Conservation (phyloP, 768 basidiomycete species). For the Tulasnella sp. region DNA sequence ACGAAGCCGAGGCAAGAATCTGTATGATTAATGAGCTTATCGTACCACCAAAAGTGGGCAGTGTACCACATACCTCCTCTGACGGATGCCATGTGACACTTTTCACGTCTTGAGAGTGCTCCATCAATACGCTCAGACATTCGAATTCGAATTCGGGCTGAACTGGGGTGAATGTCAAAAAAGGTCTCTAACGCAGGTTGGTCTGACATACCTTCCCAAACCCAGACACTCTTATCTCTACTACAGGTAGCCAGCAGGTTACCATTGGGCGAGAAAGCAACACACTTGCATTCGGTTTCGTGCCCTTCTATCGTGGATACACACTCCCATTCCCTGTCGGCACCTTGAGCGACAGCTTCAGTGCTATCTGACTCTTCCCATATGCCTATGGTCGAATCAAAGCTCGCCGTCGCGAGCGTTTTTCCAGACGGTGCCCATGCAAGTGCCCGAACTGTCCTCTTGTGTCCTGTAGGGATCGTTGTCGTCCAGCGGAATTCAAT, state of each 20-base stretch:
- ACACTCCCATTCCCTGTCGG: constrained; percentile 85
- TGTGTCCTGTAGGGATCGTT: constrained; percentile 73
- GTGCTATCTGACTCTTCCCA: constrained; percentile 54
- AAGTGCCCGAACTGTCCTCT: constrained; percentile 73
- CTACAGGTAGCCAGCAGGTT: constrained; percentile 86
- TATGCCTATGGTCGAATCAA: constrained; percentile 83
- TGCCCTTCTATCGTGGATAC: constrained; percentile 82
- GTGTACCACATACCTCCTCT: constrained; percentile 59
- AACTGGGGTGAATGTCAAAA: constrained; percentile 34
- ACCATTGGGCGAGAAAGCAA: constrained; percentile 68
- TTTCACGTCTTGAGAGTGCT: constrained; percentile 95
- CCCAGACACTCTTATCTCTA: constrained; percentile 96
- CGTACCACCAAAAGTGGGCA: neutral
- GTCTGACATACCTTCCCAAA: constrained; percentile 73
- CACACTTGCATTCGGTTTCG: constrained; percentile 89
- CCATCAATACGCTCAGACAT: constrained; percentile 90
- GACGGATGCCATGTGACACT: constrained; percentile 88
- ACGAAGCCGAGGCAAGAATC: constrained; percentile 94
- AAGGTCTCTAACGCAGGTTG: neutral
- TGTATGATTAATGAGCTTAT: constrained; percentile 28
- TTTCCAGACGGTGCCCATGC: constrained; percentile 85
- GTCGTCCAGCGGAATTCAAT: constrained; percentile 42
- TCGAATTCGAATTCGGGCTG: constrained; percentile 90
- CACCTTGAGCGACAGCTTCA: constrained; percentile 51
- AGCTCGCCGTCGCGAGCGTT: constrained; percentile 83